Conservation (phyloP, 306 rosid genomes). For the Medicago lupulina region DNA sequence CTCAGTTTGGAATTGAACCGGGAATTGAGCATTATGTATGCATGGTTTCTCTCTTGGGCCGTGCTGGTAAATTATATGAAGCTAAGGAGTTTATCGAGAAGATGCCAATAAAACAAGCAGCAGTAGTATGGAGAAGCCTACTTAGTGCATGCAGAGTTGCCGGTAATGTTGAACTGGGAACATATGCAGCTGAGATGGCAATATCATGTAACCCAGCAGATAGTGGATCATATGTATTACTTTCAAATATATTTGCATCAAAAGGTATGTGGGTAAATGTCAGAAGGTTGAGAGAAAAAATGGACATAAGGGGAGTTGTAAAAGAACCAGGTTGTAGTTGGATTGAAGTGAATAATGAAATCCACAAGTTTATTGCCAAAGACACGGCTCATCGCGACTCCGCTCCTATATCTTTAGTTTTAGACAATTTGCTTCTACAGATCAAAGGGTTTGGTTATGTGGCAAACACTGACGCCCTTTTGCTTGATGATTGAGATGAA, state of each 20-base stretch:
- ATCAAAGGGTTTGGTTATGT: conserved; percentile 58
- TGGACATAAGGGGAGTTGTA: conserved; percentile 70
- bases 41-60: conserved; percentile 80
- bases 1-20: conserved; percentile 61
- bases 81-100: conserved; percentile 71
- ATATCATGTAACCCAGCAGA: conserved; percentile 70
- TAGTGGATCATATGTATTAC: conserved; percentile 80
- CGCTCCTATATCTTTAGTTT: conserved; percentile 47
- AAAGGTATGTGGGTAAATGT: conserved; percentile 88
- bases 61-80: conserved; percentile 71
- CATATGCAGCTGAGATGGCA: conserved; percentile 87
- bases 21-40: conserved; percentile 91
- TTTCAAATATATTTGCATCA: conserved; percentile 88
- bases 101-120: conserved; percentile 79
- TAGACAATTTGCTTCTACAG: conserved; percentile 62
- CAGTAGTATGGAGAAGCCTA: conserved; percentile 88
- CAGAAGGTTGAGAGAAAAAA: conserved; percentile 63
- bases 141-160: conserved; percentile 82
- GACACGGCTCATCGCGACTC: conserved; percentile 54
- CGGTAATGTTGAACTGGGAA: conserved; percentile 75
- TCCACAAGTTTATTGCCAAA: conserved; percentile 55
- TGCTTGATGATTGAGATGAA: conserved; percentile 42
- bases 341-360: conserved; percentile 58
- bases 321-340: conserved; percentile 78
- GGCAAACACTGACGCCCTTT: conserved; percentile 41